Evolutionary conservation across 2,329 filamentous ascomycete species (phyloP), one percentile per base, ranked within the genome.

Genomic region (Ceratocystis colombiana): DNA sequence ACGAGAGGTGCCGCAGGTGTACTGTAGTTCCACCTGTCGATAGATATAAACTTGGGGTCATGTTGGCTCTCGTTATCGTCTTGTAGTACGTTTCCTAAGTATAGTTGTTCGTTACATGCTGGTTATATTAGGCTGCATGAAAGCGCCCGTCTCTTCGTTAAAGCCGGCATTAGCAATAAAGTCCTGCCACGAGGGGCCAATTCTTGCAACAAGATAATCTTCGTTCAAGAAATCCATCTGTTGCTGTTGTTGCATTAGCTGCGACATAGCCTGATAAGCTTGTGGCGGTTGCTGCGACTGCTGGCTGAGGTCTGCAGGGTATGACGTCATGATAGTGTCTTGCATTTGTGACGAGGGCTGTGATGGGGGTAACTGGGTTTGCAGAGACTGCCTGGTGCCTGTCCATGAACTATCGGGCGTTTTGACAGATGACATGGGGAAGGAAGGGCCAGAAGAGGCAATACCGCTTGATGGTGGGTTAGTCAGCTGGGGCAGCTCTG

Each of bases 81-180:
- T 15, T 25, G 12, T 30, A 8, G 8, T 55, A 55, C 3, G 25
- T 20, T 48, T n/a, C 46, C 5, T 2, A 48, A n/a, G 46, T 48
- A 22, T 25, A 41, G 20, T 22, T 10, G 48, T 25, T 10, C 48
- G 5, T n/a, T 33, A 62, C 59, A 62, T 45, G 59, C n/a, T 20
- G 22, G 55, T n/a, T 59, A 37, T 59, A 30, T 45, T 41, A 20
- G 59, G 37, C 20, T 62, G 66, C 55, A 67, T 67, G 30, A 68
- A 68, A 5, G 65, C 45, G n/a, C 66, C 66, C n/a, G 64, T 62
- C 41, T 63, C 50, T 17, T 66, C 64, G 66, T 71, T 70, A 41
- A 74, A 74, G 12, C 73, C 72, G 44, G 70, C 72, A 61, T 70
- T 70, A 0, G 70, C 70, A 64, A 75, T 73, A 3, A 74, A 41